phyloP scores from a whole-genome alignment of 2,329 filamentous ascomycete species.

The Calonectria crousiana region DNA sequence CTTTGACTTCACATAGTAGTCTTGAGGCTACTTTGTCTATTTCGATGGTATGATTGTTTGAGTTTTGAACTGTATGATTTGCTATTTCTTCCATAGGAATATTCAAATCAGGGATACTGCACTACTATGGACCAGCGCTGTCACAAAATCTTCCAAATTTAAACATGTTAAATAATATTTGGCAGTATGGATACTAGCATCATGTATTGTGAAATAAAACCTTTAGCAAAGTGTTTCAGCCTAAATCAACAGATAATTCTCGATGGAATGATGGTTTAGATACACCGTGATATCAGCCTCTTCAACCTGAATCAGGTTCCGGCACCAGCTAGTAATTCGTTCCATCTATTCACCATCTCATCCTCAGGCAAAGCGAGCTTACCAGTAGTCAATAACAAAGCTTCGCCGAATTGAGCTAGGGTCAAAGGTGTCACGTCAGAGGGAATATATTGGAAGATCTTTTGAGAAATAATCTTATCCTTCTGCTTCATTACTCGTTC shows the following conservation, averaged over 20 bases:
- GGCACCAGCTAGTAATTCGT: constrained; percentile 15
- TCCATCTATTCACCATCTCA: constrained; percentile 15
- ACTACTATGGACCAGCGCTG: not conserved
- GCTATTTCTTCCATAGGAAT: not conserved
- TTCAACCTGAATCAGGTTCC: constrained; percentile 26
- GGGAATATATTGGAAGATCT: constrained; percentile 9
- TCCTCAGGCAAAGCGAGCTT: not conserved
- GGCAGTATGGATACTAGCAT: not conserved
- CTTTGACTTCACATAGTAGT: not conserved
- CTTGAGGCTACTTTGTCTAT: not conserved
- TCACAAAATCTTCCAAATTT: constrained; percentile 9
- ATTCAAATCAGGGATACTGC: not conserved
- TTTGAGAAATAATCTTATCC: not conserved
- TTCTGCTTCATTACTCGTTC: not conserved
- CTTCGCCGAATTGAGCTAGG: constrained; percentile 20
- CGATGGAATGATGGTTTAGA: constrained; percentile 33
- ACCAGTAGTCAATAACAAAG: constrained; percentile 11
- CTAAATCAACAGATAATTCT: not conserved
- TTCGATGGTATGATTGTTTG: not conserved
- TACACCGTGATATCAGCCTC: constrained; percentile 25
- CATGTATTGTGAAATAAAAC: not conserved
- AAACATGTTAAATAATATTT: constrained; percentile 23
- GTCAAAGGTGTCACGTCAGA: constrained; percentile 3
- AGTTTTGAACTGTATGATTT: not conserved
- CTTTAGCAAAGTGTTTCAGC: not conserved